phyloP scores from a whole-genome alignment of 78 protist genomes.

The Dictyostelium brefeldianum region DNA sequence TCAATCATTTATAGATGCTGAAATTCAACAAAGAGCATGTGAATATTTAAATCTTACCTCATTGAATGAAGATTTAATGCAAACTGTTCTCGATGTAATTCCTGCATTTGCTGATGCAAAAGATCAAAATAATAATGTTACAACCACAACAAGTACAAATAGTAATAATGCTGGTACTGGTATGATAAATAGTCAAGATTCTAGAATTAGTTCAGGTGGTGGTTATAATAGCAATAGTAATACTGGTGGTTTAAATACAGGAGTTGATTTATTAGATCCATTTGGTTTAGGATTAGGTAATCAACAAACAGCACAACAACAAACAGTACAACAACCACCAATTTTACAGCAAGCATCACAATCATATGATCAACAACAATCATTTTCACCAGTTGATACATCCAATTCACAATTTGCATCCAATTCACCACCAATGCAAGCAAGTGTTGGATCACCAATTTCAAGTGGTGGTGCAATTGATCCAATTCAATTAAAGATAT shows the following conservation, averaged over 20 bases:
- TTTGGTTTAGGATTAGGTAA: slow-evolving; percentile 60
- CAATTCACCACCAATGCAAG: slow-evolving; percentile 14
- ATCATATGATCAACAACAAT: slow-evolving; percentile 17
- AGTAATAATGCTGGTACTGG: neutral
- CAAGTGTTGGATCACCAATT: slow-evolving; percentile 29
- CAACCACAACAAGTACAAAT: neutral
- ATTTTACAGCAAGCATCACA: neutral
- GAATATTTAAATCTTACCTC: slow-evolving; percentile 92
- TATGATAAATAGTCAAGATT: neutral
- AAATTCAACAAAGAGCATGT: slow-evolving; percentile 98
- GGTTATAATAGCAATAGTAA: slow-evolving; percentile 7
- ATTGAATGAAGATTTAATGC: slow-evolving; percentile 80
- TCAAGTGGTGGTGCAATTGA: slow-evolving; percentile 25
- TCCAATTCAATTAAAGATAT: slow-evolving; percentile 48
- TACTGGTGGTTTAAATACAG: neutral
- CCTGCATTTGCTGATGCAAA: slow-evolving; percentile 65
- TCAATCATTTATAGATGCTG: slow-evolving; percentile 88
- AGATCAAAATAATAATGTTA: slow-evolving; percentile 3
- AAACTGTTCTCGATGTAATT: slow-evolving; percentile 77
- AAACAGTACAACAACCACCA: neutral
- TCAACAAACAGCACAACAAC: slow-evolving; percentile 7
- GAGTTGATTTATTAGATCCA: slow-evolving; percentile 73
- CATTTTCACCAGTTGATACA: slow-evolving; percentile 3
- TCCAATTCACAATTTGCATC: neutral
- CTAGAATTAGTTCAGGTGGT: slow-evolving; percentile 47